Evolutionary conservation across 2,329 filamentous ascomycete genomes (phyloP), one percentile per base, ranked within the genome.

Genomic region (Samsoniella hepiali): DNA sequence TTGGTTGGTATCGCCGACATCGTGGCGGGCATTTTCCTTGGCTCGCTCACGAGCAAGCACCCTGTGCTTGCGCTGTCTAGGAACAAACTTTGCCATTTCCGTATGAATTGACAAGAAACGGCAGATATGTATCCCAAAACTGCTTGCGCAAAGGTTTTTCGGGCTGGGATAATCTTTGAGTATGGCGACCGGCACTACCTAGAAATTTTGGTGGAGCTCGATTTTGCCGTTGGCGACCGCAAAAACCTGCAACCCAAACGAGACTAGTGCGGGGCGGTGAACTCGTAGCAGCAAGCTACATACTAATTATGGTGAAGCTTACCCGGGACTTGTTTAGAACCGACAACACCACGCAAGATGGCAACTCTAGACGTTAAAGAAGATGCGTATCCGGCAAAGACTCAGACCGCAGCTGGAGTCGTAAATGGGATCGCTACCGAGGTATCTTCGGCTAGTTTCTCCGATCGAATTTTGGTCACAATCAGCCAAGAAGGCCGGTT

Each of bases 391-490:
- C 91, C 91, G 17, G 89, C 88, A 3, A 77, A 79, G 11, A 88
- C 85, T 2, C 87, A 83, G 58, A 81, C 82, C 65, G 81, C 81
- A 15, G 80, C 81, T 1, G 88, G 88, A 3, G 73, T 80, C 3
- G 85, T 97, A 65, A 86, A 88, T 66, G 87, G 86, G 36, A 75
- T 88, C 29, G 75, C 82, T 42, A 98, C 95, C 1, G 87, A 92
- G 67, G 88, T 91, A 40, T 88, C 86, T 45, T 83, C 83, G 11
- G 81, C 93, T 61, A 86, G 82, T 69, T 98, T 98, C 76, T 83
- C 88, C 9, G 95, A 98, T 82, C 96, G 92, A 76, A 92, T 99
- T 70, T 78, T 99, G 69, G 80, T 99, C 66, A 97, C 93, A 1
- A 84, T 98, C 65, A 91, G 91, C 0, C 95, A 98, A 77, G 85